Evolutionary conservation across 805 yeast species (phyloP), one percentile per base, ranked within the genome.

Genomic region (Saccharomycopsis sp.): DNA sequence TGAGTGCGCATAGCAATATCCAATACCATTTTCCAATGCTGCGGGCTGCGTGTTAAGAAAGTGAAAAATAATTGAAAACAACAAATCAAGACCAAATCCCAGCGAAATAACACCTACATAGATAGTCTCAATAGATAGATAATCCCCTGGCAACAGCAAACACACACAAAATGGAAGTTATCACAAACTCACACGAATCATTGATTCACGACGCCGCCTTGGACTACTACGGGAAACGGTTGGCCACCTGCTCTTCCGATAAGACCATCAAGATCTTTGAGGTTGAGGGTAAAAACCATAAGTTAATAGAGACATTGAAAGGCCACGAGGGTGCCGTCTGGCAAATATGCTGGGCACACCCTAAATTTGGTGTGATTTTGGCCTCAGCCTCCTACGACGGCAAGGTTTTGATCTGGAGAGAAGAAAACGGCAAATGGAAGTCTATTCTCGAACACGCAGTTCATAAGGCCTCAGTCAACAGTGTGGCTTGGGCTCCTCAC

Each of bases 321-420:
- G 97, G 96, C 44, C 99, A 94, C 71, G 97, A 91, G 62, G 99
- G 98, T 37, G 98, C 99, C 12, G 97, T 94, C 52, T 94, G 99
- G 99, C 97, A 92, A 74, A 96, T 91, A 20, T 83, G 89, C 56
- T 94, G 99, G 99, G 98, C 98, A 2, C 99, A 94, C 70, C 99
- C 99, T 34, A 92, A 92, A 71, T 94, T 92, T 68, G 99, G 99
- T 46, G 86, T 90, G 14, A 89, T 92, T 62, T 78, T 94, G 63
- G 99, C 99, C 1, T 87, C 96, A 24, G 89, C 96, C 65, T 90
- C 97, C 1, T 94, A 90, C 68, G 97, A 94, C 69, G 99, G 99
- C 56, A 87, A 87, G 67, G 97, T 89, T 16, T 75, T 91, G 61
- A 84, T 94, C 66, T 94, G 99, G 99, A 87, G 89, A 68, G 97